phyloP scores from a whole-genome alignment of 2,329 filamentous ascomycete species.

The Xylariaceae sp. region DNA sequence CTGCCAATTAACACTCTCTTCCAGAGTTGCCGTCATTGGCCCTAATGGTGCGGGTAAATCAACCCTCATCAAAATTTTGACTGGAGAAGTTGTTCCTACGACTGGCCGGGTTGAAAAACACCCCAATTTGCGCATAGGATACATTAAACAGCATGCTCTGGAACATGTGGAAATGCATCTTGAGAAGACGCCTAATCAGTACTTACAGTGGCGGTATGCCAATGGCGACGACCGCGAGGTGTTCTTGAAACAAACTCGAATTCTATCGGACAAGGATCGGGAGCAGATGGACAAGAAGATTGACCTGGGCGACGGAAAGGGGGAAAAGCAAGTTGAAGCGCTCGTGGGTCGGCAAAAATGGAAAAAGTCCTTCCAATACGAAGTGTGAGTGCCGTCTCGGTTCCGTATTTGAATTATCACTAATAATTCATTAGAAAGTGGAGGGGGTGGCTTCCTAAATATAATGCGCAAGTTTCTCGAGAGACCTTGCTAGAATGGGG shows the following conservation, averaged over 20 bases:
- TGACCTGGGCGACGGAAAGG: conserved; percentile 78
- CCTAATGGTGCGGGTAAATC: conserved; percentile 98
- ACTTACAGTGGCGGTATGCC: conserved; percentile 96
- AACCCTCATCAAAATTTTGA: conserved; percentile 94
- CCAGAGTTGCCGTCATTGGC: conserved; percentile 91
- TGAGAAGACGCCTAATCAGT: conserved; percentile 98
- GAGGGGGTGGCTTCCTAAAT: conserved; percentile 80
- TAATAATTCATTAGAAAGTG: conserved; percentile 64
- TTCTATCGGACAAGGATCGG: conserved; percentile 78
- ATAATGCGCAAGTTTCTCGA: conserved; percentile 87
- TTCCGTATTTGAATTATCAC: conserved; percentile 21
- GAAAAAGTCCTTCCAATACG: conserved; percentile 99
- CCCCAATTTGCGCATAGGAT: conserved; percentile 95
- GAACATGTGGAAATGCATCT: conserved; percentile 99
- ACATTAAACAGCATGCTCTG: conserved; percentile 98
- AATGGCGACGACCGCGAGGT: conserved; percentile 97
- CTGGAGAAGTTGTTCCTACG: conserved; percentile 82
- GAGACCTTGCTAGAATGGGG: conserved; percentile 84
- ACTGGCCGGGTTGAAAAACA: conserved; percentile 92
- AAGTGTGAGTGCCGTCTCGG: conserved; percentile 58
- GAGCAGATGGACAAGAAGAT: conserved; percentile 88
- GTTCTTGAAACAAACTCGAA: conserved; percentile 93
- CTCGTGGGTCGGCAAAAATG: conserved; percentile 96
- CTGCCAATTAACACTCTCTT: conserved; percentile 84
- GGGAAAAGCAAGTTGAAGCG: conserved; percentile 72